phyloP scores from a whole-genome alignment of 148 eudicot genomes.

The Nyssa sinensis region DNA sequence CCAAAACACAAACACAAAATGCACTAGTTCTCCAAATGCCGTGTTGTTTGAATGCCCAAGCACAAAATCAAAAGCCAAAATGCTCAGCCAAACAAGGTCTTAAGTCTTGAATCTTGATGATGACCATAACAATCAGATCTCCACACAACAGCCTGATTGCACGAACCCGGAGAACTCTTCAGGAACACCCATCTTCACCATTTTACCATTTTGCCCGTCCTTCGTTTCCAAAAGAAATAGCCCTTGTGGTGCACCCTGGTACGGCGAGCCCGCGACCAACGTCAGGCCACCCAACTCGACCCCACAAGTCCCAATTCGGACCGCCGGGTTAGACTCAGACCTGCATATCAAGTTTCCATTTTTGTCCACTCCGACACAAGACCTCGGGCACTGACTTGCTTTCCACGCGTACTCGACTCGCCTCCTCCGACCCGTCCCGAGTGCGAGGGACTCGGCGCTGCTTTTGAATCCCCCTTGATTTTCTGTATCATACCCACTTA shows the following conservation, averaged over 20 bases:
- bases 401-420: slow-evolving; percentile 54
- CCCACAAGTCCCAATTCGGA: slow-evolving; percentile 43
- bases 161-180: slow-evolving; percentile 51
- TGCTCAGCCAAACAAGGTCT: not conserved
- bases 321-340: slow-evolving; percentile 33
- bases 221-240: slow-evolving; percentile 31
- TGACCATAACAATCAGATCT: slow-evolving; percentile 27
- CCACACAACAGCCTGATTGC: slow-evolving; percentile 64
- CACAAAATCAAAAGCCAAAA: not conserved
- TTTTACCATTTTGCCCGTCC: slow-evolving; percentile 39
- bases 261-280: slow-evolving; percentile 49
- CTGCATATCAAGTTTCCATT: slow-evolving; percentile 42
- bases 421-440: slow-evolving; percentile 41
- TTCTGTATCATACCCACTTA: slow-evolving; percentile 75
- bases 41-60: no score
- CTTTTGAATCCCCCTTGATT: slow-evolving; percentile 58
- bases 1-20: no score
- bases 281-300: slow-evolving; percentile 46
- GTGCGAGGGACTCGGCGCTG: slow-evolving; percentile 47
- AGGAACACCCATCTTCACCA: slow-evolving; percentile 46
- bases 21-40: no score
- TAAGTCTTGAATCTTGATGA: no score
- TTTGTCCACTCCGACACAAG: slow-evolving; percentile 35
- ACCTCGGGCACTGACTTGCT: slow-evolving; percentile 51
- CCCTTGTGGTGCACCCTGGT: slow-evolving; percentile 43